Conservation (phyloP, 495 filamentous ascomycete species). For the Daldinia childiae region DNA sequence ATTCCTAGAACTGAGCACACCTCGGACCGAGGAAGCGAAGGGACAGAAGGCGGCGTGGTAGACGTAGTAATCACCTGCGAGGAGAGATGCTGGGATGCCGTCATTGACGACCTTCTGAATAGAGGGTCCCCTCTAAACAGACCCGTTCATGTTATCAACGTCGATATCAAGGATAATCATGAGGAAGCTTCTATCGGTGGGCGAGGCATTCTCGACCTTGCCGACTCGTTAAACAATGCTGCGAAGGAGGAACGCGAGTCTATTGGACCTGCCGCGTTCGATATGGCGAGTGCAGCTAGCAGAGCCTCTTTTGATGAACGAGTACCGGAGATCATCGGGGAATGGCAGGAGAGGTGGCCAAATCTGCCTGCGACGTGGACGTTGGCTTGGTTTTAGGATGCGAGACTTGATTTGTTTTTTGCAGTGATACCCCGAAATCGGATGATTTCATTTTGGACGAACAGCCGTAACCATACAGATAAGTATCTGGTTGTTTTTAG, state of each 20-base stretch:
- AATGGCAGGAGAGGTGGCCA: conserved; percentile 97
- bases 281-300: conserved; percentile 70
- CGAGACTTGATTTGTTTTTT: conserved; percentile 15
- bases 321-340: conserved; percentile 91
- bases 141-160: conserved; percentile 95
- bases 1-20: conserved; percentile 74
- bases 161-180: conserved; percentile 98
- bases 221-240: conserved; percentile 83
- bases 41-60: conserved; percentile 88
- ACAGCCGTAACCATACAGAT: not conserved
- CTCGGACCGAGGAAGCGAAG: conserved; percentile 73
- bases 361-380: conserved; percentile 92
- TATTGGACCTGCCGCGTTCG: conserved; percentile 70
- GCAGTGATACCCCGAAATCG: conserved; percentile 44
- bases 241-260: conserved; percentile 79
- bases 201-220: conserved; percentile 90
- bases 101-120: conserved; percentile 90
- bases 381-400: conserved; percentile 84
- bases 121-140: conserved; percentile 85
- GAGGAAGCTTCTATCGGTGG: conserved; percentile 94
- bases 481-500: not conserved
- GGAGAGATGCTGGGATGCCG: conserved; percentile 98
- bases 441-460: conserved; percentile 21
- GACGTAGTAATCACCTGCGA: conserved; percentile 98
- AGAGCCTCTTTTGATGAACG: conserved; percentile 87